Percentiles rank a stretch among this genome's conserved stretches.
Evolutionary conservation across 352 stramenopile species (phyloP).

Genomic region (Globisporangium mamillatum): DNA sequence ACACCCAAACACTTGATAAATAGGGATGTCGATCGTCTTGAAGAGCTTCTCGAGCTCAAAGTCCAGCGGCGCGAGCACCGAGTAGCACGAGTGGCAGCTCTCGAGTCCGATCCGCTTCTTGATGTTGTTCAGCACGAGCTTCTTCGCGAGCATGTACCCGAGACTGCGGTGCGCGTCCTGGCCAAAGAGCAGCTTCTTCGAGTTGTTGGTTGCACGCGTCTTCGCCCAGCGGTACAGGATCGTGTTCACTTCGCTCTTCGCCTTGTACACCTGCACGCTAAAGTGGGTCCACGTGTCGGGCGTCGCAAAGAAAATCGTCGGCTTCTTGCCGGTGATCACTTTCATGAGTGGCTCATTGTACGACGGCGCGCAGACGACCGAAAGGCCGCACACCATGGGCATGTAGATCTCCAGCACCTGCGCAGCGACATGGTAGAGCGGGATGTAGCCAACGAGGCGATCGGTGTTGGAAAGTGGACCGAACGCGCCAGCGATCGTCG

Average conservation of each 20-base stretch:
- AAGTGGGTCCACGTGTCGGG: constrained; percentile 72
- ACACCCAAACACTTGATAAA: constrained; percentile 76
- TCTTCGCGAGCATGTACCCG: constrained; percentile 77
- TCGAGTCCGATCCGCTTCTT: constrained; percentile 79
- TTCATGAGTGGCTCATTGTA: constrained; percentile 44
- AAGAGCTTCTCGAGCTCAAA: constrained; percentile 82
- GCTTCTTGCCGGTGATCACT: constrained; percentile 49
- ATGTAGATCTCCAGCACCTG: constrained; percentile 80
- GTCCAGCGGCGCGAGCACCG: constrained; percentile 67
- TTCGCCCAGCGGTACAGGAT: constrained; percentile 78
- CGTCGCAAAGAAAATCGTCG: constrained; percentile 77
- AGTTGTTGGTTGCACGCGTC: constrained; percentile 72
- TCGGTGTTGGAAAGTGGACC: constrained; percentile 46
- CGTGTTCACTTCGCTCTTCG: constrained; percentile 72
- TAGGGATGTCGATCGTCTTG: constrained; percentile 78
- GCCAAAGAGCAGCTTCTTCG: constrained; percentile 68
- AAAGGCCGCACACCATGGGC: constrained; percentile 55
- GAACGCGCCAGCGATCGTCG: constrained; percentile 56
- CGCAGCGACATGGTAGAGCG: constrained; percentile 58
- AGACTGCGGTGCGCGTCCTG: constrained; percentile 51
- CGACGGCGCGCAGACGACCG: constrained; percentile 57
- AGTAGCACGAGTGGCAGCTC: constrained; percentile 73
- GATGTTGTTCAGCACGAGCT: constrained; percentile 73
- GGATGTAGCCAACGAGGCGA: constrained; percentile 65
- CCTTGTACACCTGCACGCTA: constrained; percentile 62